Percentiles rank a stretch among this genome's conserved stretches.
These are phyloP conservation scores for Lentinula lateritia DNA, from an alignment of 768 basidiomycete genomes.

Conservation along the genomic window DNA sequence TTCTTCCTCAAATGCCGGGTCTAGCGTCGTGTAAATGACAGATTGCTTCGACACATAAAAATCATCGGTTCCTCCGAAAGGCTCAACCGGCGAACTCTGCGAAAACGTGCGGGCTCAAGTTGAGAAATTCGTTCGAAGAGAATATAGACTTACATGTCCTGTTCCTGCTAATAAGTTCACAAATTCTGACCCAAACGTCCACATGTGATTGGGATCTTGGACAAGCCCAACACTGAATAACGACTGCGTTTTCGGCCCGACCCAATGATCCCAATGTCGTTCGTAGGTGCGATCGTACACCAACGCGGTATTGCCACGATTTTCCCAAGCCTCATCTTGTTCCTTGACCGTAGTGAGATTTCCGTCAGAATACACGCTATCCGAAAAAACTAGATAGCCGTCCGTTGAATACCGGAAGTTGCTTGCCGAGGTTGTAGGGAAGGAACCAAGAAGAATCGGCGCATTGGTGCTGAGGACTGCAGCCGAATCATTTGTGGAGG, in stretches of 20 bases:
- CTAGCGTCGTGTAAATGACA: conserved; percentile 83
- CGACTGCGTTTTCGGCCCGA: conserved; percentile 61
- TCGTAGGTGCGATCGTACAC: conserved; percentile 68
- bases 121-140: neutral
- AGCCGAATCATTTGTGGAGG: conserved; percentile 21
- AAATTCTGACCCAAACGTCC: conserved; percentile 49
- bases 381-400: conserved; percentile 80
- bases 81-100: conserved; percentile 73
- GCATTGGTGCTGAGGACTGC: conserved; percentile 28
- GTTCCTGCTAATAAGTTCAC: conserved; percentile 62
- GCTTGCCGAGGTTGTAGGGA: conserved; percentile 61
- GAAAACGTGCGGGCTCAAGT: neutral
- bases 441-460: conserved; percentile 50
- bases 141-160: conserved; percentile 48
- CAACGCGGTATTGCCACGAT: conserved; percentile 65
- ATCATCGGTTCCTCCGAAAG: conserved; percentile 82
- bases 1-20: conserved; percentile 58
- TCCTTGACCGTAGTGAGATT: conserved; percentile 61
- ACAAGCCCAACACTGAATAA: conserved; percentile 65
- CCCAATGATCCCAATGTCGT: conserved; percentile 79
- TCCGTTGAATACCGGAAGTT: conserved; percentile 64
- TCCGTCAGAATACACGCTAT: conserved; percentile 73
- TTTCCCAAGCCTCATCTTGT: conserved; percentile 68
- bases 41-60: conserved; percentile 66
- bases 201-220: conserved; percentile 42